These are phyloP conservation scores for Asclepias syriaca DNA, from an alignment of 257 asterid genomes.

Conservation along the genomic window DNA sequence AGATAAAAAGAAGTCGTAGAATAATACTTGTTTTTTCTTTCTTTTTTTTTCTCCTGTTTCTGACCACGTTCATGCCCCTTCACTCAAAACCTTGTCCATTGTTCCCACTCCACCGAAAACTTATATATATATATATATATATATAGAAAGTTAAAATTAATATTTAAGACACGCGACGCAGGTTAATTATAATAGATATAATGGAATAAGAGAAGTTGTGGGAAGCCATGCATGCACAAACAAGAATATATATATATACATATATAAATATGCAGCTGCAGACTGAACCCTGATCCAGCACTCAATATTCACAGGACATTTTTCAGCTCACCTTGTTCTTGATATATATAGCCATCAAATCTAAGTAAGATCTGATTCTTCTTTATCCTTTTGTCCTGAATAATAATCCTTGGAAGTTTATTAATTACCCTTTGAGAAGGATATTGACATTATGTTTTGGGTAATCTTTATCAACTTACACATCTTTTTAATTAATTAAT, in stretches of 20 bases:
- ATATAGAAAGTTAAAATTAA: too few species aligned
- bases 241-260: not conserved
- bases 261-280: too few species aligned
- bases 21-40: too few species aligned
- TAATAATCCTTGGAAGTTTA: not conserved
- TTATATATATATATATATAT: not conserved
- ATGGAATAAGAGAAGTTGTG: too few species aligned
- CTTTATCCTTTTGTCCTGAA: not conserved
- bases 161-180: not conserved
- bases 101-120: not conserved
- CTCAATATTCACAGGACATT: not conserved
- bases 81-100: not conserved
- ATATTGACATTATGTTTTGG: not conserved
- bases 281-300: too few species aligned
- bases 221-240: too few species aligned
- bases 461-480: too few species aligned
- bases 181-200: not conserved
- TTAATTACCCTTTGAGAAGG: not conserved
- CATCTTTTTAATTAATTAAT: too few species aligned
- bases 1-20: too few species aligned
- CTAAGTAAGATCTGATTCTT: conserved; percentile 5
- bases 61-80: not conserved
- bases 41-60: too few species aligned
- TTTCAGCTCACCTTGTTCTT: not conserved
- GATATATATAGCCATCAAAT: not conserved